These are phyloP conservation scores for Pluteus cervinus DNA, from an alignment of 768 basidiomycete species.

Conservation along the genomic window DNA sequence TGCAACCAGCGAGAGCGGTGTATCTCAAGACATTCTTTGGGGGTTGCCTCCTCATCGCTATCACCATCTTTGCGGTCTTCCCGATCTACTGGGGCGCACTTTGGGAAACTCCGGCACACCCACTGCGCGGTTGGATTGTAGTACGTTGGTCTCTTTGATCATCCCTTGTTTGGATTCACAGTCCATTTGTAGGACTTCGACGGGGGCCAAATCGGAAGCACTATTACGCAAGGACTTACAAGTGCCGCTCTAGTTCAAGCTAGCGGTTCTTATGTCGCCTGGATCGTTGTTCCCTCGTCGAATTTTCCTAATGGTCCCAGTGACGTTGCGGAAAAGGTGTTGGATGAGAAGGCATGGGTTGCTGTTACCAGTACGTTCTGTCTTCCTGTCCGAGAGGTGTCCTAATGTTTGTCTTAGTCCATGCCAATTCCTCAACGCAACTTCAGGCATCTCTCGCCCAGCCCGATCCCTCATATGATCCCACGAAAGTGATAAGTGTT, in stretches of 20 bases:
- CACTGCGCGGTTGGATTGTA: constrained; percentile 46
- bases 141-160: constrained; percentile 24
- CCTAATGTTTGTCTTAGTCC: constrained; percentile 24
- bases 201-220: constrained; percentile 43
- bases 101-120: constrained; percentile 30
- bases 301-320: constrained; percentile 38
- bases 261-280: constrained; percentile 29
- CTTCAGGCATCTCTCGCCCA: constrained; percentile 29
- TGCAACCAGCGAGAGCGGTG: constrained; percentile 24
- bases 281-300: constrained; percentile 34
- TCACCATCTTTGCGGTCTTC: constrained; percentile 36
- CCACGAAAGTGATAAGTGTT: constrained; percentile 41
- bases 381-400: too few relatives aligned
- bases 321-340: constrained; percentile 37
- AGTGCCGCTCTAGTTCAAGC: constrained; percentile 24
- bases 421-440: constrained; percentile 30
- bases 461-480: constrained; percentile 40
- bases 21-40: constrained; percentile 32
- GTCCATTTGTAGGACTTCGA: constrained; percentile 52
- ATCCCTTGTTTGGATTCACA: not conserved
- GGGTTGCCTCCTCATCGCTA: constrained; percentile 23
- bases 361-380: constrained; percentile 48
- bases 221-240: constrained; percentile 34
- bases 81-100: constrained; percentile 50
- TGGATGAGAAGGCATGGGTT: constrained; percentile 48